Conservation (phyloP, 163 green algal species). For the Volvox carteri region DNA sequence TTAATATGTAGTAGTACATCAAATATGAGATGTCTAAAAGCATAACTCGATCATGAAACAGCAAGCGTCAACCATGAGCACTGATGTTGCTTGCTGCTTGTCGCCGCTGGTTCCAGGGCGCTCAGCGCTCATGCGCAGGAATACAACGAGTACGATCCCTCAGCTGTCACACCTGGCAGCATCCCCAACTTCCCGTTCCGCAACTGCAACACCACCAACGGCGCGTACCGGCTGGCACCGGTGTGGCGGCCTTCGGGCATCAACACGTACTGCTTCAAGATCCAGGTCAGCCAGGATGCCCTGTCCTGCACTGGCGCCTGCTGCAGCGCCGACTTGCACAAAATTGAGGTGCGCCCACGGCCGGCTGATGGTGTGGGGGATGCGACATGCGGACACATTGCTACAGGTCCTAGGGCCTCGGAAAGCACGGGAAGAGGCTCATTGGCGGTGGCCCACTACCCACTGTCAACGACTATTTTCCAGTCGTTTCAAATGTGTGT, state of each 20-base stretch:
- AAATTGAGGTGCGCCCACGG: slow-evolving; percentile 38
- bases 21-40: no score
- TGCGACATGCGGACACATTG: no score
- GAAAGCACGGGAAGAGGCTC: neutral
- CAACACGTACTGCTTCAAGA: slow-evolving; percentile 35
- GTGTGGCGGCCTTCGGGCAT: neutral
- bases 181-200: slow-evolving; percentile 15
- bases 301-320: neutral
- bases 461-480: no score
- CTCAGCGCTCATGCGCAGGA: neutral
- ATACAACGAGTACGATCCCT: neutral
- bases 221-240: neutral
- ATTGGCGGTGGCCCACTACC: no score
- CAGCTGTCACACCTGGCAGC: neutral
- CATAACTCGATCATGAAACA: neutral
- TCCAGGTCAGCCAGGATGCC: neutral
- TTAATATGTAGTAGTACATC: neutral
- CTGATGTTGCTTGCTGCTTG: neutral
- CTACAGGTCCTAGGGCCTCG: no score
- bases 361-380: no score
- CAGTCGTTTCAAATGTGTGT: no score
- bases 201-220: neutral
- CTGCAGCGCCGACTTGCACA: slow-evolving; percentile 25
- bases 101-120: neutral
- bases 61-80: neutral